Evolutionary conservation across 441 rosid species (phyloP).

Genomic region (Bruguiera hainesii): DNA sequence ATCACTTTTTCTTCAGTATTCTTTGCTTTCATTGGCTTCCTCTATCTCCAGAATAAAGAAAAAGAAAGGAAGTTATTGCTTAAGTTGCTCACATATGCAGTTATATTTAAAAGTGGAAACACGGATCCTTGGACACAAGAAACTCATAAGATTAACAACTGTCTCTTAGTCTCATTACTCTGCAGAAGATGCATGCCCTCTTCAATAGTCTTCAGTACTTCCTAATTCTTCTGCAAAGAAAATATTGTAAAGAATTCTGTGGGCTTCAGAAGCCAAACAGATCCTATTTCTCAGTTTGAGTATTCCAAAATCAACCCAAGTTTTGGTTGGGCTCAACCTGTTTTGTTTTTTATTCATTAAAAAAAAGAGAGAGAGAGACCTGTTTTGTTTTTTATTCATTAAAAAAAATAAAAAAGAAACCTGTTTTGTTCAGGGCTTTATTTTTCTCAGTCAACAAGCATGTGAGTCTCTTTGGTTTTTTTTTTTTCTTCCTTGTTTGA

Average conservation of each 20-base stretch:
- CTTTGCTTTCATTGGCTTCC: constrained; percentile 2
- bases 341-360: background rate
- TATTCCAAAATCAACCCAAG: background rate
- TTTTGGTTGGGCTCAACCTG: background rate
- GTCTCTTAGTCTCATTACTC: background rate
- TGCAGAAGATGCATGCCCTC: background rate
- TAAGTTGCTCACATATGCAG: constrained; percentile 1
- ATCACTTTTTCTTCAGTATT: constrained; percentile 14
- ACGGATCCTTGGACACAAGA: constrained; percentile 2
- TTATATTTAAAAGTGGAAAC: background rate
- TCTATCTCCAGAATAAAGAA: background rate
- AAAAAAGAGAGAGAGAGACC: background rate
- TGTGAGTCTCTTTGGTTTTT: too few species aligned
- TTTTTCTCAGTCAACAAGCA: too few species aligned
- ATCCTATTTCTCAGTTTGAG: background rate
- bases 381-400: background rate
- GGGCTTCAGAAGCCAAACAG: background rate
- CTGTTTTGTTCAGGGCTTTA: too few species aligned
- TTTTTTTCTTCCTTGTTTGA: too few species aligned
- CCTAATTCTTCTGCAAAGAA: background rate
- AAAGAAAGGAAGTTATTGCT: background rate
- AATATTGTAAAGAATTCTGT: background rate
- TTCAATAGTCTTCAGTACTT: background rate
- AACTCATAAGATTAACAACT: background rate
- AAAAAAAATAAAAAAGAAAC: background rate